Evolutionary conservation across 192 early-diverging fungal species (phyloP).

Genomic region (Linnemannia elongata): DNA sequence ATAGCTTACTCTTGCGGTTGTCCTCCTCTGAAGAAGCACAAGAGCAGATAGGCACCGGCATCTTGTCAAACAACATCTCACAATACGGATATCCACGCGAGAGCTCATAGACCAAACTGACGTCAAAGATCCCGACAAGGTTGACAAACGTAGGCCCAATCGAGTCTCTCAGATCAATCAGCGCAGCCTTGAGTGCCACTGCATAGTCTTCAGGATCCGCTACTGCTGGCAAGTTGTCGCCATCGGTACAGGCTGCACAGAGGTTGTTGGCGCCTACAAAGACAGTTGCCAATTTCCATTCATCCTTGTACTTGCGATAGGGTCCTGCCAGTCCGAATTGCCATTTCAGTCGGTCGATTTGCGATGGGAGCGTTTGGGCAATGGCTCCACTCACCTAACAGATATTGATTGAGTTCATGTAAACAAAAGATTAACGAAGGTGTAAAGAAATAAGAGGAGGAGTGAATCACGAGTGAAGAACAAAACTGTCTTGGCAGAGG

Average conservation of each 20-base stretch:
- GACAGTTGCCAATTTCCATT: conserved; percentile 68
- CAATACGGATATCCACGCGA: conserved; percentile 66
- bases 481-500: conserved; percentile 17
- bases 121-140: conserved; percentile 65
- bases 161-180: conserved; percentile 53
- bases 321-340: conserved; percentile 31
- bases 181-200: conserved; percentile 40
- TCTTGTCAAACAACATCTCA: conserved; percentile 62
- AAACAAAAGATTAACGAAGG: background rate
- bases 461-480: conserved; percentile 7
- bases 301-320: conserved; percentile 54
- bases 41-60: conserved; percentile 61
- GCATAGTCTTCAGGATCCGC: conserved; percentile 64
- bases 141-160: conserved; percentile 66
- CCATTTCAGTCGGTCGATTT: conserved; percentile 53
- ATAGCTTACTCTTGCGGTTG: conserved; percentile 56
- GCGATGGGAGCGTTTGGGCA: conserved; percentile 53
- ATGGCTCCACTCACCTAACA: conserved; percentile 66
- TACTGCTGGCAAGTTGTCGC: conserved; percentile 40
- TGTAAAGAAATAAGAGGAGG: background rate
- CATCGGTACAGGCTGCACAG: conserved; percentile 58
- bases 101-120: conserved; percentile 64
- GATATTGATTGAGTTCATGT: background rate
- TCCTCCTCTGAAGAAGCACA: conserved; percentile 58
- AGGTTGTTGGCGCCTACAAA: conserved; percentile 72